phyloP scores from a whole-genome alignment of 73 alveolate genomes.

The Paramecium biaurelia region DNA sequence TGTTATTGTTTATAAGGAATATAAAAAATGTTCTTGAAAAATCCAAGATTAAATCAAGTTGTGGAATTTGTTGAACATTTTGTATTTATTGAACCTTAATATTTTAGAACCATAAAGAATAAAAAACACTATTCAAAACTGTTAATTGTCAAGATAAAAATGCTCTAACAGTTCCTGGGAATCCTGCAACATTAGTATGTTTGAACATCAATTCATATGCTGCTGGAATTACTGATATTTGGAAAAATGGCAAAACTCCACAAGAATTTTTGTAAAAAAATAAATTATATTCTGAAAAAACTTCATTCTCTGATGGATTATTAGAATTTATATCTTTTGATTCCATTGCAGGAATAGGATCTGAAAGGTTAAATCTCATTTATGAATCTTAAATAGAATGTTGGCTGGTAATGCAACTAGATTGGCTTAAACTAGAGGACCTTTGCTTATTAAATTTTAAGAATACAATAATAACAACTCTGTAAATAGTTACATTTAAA shows the following conservation, averaged over 20 bases:
- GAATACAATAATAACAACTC: conserved; percentile 30
- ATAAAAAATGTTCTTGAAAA: conserved; percentile 76
- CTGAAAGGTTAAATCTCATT: conserved; percentile 49
- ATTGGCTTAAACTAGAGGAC: conserved; percentile 77
- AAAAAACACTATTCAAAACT: conserved; percentile 44
- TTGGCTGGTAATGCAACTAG: conserved; percentile 71
- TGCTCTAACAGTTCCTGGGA: conserved; percentile 62
- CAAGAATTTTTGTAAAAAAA: background rate
- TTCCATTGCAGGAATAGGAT: conserved; percentile 62
- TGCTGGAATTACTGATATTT: conserved; percentile 89
- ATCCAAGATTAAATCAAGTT: conserved; percentile 35
- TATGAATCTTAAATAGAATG: background rate
- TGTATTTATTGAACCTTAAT: background rate
- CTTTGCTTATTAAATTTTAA: conserved; percentile 64
- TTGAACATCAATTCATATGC: conserved; percentile 84
- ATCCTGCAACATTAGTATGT: conserved; percentile 53
- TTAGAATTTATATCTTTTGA: conserved; percentile 76
- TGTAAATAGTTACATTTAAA: conserved; percentile 66
- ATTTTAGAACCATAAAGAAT: background rate
- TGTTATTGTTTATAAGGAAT: conserved; percentile 94
- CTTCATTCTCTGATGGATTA: conserved; percentile 72
- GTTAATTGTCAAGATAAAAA: conserved; percentile 51
- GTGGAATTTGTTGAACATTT: conserved; percentile 59
- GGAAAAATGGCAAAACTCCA: conserved; percentile 74
- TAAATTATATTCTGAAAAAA: conserved; percentile 30